These are phyloP conservation scores for Chrysanthemum lavandulifolium DNA, from an alignment of 129 eudicot species.

Conservation along the genomic window DNA sequence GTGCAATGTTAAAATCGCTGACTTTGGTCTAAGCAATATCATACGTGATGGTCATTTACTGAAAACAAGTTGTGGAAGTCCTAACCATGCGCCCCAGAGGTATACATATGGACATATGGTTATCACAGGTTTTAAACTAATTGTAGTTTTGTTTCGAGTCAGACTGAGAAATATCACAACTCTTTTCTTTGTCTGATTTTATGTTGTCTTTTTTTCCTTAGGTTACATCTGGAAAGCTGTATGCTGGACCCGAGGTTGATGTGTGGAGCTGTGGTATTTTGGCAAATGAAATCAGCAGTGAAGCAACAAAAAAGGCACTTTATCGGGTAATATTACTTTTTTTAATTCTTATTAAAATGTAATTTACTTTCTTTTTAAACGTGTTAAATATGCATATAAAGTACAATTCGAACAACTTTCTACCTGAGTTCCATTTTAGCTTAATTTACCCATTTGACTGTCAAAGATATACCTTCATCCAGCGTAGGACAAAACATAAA, in stretches of 20 bases:
- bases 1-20: slow-evolving; percentile 83
- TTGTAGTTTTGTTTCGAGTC: neutral
- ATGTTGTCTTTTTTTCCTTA: slow-evolving; percentile 10
- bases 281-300: too few species aligned
- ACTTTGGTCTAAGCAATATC: slow-evolving; percentile 93
- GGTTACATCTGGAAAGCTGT: slow-evolving; percentile 95
- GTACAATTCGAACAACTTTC: too few species aligned
- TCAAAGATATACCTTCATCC: too few species aligned
- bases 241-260: slow-evolving; percentile 98
- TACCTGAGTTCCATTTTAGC: too few species aligned
- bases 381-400: too few species aligned
- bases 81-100: slow-evolving; percentile 99
- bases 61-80: slow-evolving; percentile 98
- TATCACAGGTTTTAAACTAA: neutral
- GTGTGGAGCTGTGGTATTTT: too few species aligned
- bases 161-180: neutral
- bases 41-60: slow-evolving; percentile 98
- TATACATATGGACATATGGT: slow-evolving; percentile 19
- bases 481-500: too few species aligned
- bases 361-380: too few species aligned
- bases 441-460: too few species aligned
- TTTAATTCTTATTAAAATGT: too few species aligned
- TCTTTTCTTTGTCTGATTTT: neutral
- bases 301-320: too few species aligned
- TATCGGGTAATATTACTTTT: too few species aligned